Evolutionary conservation across 805 yeast genomes (phyloP).

Genomic region (Starmerella floris): DNA sequence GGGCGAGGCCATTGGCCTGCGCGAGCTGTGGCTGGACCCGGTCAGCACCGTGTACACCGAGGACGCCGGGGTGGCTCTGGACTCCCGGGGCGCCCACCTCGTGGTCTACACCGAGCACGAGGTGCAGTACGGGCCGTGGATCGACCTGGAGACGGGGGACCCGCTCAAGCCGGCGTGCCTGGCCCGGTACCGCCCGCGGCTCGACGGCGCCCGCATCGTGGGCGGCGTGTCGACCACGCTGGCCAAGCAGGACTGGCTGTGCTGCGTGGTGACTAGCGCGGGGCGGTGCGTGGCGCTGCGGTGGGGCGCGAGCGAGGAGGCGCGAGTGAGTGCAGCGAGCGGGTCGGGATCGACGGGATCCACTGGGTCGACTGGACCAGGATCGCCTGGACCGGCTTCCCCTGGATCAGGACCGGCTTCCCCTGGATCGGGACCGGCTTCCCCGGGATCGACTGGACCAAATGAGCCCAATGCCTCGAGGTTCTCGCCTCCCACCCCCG

Average conservation of each 20-base stretch:
- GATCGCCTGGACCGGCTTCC: neutral
- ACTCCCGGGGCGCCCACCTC: constrained; percentile 9
- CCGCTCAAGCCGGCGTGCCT: constrained; percentile 20
- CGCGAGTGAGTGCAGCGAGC: neutral
- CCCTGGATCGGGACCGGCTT: too few species aligned
- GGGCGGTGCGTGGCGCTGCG: neutral
- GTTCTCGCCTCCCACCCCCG: neutral
- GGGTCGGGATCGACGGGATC: neutral
- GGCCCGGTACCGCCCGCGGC: neutral
- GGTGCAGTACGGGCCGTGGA: constrained; percentile 12
- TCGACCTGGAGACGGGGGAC: constrained; percentile 23
- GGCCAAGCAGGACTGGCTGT: constrained; percentile 2
- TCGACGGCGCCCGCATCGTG: neutral
- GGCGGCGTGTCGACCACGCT: neutral
- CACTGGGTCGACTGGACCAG: neutral
- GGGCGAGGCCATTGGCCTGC: constrained; percentile 30
- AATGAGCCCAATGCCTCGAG: neutral
- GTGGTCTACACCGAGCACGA: constrained; percentile 6
- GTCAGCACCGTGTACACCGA: constrained; percentile 15
- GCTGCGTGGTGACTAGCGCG: neutral
- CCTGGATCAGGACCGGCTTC: too few species aligned
- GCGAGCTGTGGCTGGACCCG: constrained; percentile 24
- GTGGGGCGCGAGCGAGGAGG: neutral
- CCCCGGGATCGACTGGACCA: neutral
- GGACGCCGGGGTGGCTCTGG: constrained; percentile 6